Evolutionary conservation across 1,284 basidiomycete species (phyloP), one percentile per base, ranked within the genome.

Genomic region (Ceratobasidium sp.): DNA sequence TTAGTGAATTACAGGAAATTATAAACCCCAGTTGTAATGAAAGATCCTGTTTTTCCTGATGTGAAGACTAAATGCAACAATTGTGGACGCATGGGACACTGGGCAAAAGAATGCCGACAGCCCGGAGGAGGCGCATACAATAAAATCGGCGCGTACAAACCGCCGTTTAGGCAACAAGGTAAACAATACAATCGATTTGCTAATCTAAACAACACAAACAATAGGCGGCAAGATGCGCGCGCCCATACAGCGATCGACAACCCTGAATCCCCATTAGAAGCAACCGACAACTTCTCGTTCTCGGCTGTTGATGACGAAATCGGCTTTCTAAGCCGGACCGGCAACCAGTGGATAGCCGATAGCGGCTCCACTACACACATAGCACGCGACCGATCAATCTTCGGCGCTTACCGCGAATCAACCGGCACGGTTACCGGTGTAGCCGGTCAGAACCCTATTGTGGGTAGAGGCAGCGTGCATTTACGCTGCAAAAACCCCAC

Each of bases 401-500:
- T 66, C 42, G 18, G 33, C 40, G 42, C 33, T 12, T 66, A 66
- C 42, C 40, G 63, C 1, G n/a, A 12, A 15, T 13, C 63, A 2
- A 20, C 9, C 7, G 49, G 53, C 49, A 67, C 12, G 28, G 55
- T 67, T n/a, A 76, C 42, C 7, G 72, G 46, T 46, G 55, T 60
- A 13, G 60, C 55, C 26, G 64, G 60, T 39, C 33, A 46, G 51
- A 33, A 77, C 4, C 46, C 60, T 7, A 72, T 66, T 7, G 2
- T 40, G 49, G 79, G 79, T 10, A 39, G n/a, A 46, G 79, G 79
- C 2, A 78, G 46, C 7, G 70, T 80, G 1, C 15, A 56, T 0
- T 18, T 85, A 75, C 23, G 67, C 40, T 80, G 81, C 71, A 5
- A 40, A 10, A 46, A 66, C 63, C 5, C 12, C 39, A 70, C 28